A percentile compares a stretch with the other conserved stretches of the same genome.
Conservation (phyloP, 169 alveolate species). For the Cryptosporidium tyzzeri region DNA sequence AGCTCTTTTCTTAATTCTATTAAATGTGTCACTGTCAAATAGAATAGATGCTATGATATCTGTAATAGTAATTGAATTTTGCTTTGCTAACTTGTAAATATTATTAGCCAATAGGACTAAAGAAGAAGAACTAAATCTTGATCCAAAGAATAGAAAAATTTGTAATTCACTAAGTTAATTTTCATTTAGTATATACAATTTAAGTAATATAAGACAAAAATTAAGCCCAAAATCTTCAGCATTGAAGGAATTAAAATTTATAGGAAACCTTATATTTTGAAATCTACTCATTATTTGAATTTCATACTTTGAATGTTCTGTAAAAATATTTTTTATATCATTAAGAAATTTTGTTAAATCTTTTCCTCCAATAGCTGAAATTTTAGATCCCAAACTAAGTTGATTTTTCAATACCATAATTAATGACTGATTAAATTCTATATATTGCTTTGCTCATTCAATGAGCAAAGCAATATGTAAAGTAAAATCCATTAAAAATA, state of each 20-base stretch:
- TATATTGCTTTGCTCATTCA: background rate
- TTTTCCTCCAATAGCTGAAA: background rate
- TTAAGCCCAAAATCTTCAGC: background rate
- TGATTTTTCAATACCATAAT: slow-evolving; percentile 2
- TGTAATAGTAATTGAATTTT: background rate
- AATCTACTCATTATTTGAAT: background rate
- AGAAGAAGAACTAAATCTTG: background rate
- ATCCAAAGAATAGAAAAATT: background rate
- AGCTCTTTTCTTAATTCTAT: background rate
- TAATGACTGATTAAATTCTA: background rate
- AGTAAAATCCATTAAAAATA: background rate
- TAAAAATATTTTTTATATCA: background rate
- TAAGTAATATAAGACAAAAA: background rate
- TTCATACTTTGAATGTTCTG: background rate
- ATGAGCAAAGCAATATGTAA: slow-evolving; percentile 1
- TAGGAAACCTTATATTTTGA: background rate
- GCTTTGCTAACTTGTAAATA: background rate
- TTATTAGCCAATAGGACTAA: background rate
- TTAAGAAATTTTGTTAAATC: background rate
- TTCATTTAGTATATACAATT: background rate
- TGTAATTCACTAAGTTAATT: background rate
- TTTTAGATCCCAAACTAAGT: background rate
- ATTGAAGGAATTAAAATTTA: background rate
- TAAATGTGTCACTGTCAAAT: background rate
- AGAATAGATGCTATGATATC: background rate